Conservation (phyloP, 768 basidiomycete genomes). For the Psilocybe subaeruginosa region DNA sequence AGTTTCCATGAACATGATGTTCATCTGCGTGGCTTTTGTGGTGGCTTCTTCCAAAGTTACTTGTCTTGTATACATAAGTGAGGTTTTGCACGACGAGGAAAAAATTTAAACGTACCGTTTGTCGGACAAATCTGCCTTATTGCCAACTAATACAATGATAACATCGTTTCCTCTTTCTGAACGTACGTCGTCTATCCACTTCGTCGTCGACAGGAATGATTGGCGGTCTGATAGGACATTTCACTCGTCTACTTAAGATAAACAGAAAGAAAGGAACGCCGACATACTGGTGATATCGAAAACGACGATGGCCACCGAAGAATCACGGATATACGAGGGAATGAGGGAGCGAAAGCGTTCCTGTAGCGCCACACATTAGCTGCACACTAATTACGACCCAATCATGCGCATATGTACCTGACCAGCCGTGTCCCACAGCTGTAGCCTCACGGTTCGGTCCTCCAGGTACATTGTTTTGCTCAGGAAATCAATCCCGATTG, state of each 20-base stretch:
- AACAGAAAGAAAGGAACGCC: neutral
- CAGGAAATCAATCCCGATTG: slow-evolving; percentile 98
- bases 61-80: slow-evolving; percentile 61
- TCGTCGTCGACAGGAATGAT: slow-evolving; percentile 97
- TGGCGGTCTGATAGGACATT: slow-evolving; percentile 68
- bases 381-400: neutral
- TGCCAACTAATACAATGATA: slow-evolving; percentile 97
- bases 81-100: neutral
- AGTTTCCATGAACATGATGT: slow-evolving; percentile 99
- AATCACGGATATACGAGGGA: slow-evolving; percentile 98
- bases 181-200: slow-evolving; percentile 99
- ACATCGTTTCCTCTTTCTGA: slow-evolving; percentile 98
- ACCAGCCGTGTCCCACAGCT: slow-evolving; percentile 98
- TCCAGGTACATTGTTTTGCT: slow-evolving; percentile 99
- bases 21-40: slow-evolving; percentile 84
- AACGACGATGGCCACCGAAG: slow-evolving; percentile 97
- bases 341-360: slow-evolving; percentile 97
- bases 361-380: slow-evolving; percentile 39
- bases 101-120: slow-evolving; percentile 71
- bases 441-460: slow-evolving; percentile 95
- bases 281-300: slow-evolving; percentile 96
- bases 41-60: slow-evolving; percentile 99
- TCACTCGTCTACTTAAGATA: neutral
- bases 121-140: slow-evolving; percentile 98
- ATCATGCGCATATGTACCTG: slow-evolving; percentile 54